Conservation (phyloP, 495 filamentous ascomycete genomes). For the Terfezia boudieri region DNA sequence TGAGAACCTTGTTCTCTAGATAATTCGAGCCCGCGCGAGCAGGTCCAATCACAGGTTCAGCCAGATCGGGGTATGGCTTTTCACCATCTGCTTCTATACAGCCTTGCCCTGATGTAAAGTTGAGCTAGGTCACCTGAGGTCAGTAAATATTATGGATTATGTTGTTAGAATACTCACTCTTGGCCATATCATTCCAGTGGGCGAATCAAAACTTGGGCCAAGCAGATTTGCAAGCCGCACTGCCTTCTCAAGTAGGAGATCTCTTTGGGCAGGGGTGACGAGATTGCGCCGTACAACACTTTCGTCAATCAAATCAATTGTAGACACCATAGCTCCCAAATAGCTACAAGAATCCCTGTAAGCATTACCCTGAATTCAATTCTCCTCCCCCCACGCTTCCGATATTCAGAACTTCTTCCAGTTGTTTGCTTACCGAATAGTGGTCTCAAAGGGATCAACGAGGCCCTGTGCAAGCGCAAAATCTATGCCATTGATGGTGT, state of each 20-base stretch:
- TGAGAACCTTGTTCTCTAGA: constrained; percentile 15
- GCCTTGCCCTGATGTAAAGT: constrained; percentile 11
- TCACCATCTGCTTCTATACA: constrained; percentile 11
- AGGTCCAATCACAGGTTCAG: constrained; percentile 15
- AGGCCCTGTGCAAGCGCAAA: constrained; percentile 11
- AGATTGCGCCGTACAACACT: constrained; percentile 1
- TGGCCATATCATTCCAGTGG: constrained; percentile 19
- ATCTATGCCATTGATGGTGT: constrained; percentile 10
- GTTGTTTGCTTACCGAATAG: constrained; percentile 9
- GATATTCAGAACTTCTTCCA: too few relatives aligned
- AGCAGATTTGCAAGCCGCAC: constrained; percentile 12
- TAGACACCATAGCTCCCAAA: constrained; percentile 16
- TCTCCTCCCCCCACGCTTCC: too few relatives aligned
- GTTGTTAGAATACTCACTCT: neutral
- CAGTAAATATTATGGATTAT: neutral
- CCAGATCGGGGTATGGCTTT: constrained; percentile 10
- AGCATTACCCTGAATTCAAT: neutral
- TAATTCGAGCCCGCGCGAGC: constrained; percentile 18
- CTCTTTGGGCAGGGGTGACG: constrained; percentile 7
- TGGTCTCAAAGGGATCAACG: constrained; percentile 20
- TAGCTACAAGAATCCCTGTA: constrained; percentile 7
- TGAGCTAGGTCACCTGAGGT: neutral
- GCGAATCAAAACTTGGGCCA: constrained; percentile 17
- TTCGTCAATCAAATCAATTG: constrained; percentile 16
- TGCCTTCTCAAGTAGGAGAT: constrained; percentile 11